These are phyloP conservation scores for Actinomortierella ambigua DNA, from an alignment of 371 early-diverging fungal species.

Conservation along the genomic window DNA sequence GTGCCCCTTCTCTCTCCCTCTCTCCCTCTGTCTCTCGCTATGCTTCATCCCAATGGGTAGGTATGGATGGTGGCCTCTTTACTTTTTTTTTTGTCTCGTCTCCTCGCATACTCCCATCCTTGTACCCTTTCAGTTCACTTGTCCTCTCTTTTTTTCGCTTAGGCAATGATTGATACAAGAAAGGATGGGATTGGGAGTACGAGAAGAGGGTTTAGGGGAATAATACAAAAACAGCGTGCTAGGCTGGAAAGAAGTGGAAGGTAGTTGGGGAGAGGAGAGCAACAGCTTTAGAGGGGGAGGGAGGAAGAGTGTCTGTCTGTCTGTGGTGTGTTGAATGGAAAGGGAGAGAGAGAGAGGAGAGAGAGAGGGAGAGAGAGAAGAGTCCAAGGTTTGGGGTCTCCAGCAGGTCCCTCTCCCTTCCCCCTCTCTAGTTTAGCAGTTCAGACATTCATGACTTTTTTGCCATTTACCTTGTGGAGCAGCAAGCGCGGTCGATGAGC, in stretches of 20 bases:
- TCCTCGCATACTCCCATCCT: neutral
- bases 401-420: too few species aligned
- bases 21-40: too few species aligned
- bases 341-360: neutral
- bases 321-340: too few species aligned
- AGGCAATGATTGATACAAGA: neutral
- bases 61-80: neutral
- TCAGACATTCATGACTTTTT: too few species aligned
- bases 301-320: too few species aligned
- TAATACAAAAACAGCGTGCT: neutral
- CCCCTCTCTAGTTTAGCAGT: too few species aligned
- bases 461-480: too few species aligned
- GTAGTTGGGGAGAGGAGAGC: constrained; percentile 6
- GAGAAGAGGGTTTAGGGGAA: neutral
- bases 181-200: neutral
- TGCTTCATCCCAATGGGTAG: too few species aligned
- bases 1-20: neutral
- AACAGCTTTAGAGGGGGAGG: constrained; percentile 1
- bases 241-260: neutral
- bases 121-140: neutral
- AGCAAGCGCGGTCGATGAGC: too few species aligned
- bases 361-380: neutral
- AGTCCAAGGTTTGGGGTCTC: too few species aligned
- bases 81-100: neutral
- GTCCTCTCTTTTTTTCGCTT: neutral